Evolutionary conservation across 2,329 filamentous ascomycete genomes (phyloP), one percentile per base, ranked within the genome.

Genomic region (Arthrobotrys megalospora): DNA sequence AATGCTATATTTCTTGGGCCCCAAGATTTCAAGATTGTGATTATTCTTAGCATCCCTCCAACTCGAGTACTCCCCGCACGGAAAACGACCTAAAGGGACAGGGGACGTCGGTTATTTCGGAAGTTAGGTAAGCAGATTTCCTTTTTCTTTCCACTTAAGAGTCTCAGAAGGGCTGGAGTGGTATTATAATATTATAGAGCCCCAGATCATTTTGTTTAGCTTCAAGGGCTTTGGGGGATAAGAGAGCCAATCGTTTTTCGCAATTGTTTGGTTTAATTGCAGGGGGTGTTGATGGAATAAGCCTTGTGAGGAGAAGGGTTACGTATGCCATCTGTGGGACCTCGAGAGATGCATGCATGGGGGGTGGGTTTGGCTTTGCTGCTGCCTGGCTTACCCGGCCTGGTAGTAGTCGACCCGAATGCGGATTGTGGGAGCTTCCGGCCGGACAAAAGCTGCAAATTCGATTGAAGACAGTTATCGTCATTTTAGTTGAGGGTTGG

Each of bases 281-380:
- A 58, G 50, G 50, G 47, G 50, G 52, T 28, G 28, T 58, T 58
- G 52, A 60, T 24, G 19, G 19, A 43, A 34, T 16, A 14, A 38
- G 55, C 55, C 55, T 60, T 60, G 55, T 43, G 55, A 60, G 55
- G 55, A 60, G 52, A 58, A 28, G 55, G 55, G 55, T 60, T 60
- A 60, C 55, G 55, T 60, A 60, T 60, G 36, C 36, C 55, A 43
- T 60, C 55, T 60, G 55, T 45, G 41, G n/a, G n/a, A n/a, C n/a
- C n/a, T n/a, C n/a, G n/a, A 16, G 11, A 16, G 41, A 2, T 45
- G 41, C 55, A 41, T 43, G 36, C 55, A 41, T 43, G 36, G 16
- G 52, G 52, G 16, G 52, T 24, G 50, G 50, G 16, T 6, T 14
- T 53, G 16, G 24, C 24, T 34, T 11, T 7, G 21, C 14, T 14